Conservation (phyloP, 345 rosid species). For the Eucalyptus curtisii region DNA sequence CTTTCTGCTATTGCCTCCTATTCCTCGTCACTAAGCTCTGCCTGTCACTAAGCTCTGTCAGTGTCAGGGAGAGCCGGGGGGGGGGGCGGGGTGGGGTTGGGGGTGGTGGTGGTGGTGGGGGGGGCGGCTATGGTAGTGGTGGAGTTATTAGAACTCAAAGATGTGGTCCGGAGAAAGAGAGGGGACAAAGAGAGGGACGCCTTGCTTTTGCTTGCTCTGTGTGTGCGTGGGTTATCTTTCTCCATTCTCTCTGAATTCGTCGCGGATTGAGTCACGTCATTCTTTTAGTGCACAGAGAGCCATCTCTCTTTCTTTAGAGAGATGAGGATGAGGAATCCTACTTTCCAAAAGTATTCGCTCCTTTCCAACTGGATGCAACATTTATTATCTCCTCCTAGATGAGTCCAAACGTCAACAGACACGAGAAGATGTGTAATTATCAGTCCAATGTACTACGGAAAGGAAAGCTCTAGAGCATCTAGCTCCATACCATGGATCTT, state of each 20-base stretch:
- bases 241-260: background rate
- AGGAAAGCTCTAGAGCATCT: too few species aligned
- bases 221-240: background rate
- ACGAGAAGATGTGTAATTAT: too few species aligned
- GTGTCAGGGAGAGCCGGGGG: background rate
- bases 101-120: too few species aligned
- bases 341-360: too few species aligned
- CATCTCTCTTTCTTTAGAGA: too few species aligned
- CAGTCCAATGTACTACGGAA: too few species aligned
- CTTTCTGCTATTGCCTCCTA: background rate
- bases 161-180: background rate
- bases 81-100: too few species aligned
- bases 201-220: background rate
- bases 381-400: too few species aligned
- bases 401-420: too few species aligned
- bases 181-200: background rate
- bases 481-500: too few species aligned
- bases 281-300: background rate
- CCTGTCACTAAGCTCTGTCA: background rate
- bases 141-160: background rate
- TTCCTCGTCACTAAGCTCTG: too few species aligned
- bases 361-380: too few species aligned
- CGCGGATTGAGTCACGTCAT: background rate
- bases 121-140: background rate
- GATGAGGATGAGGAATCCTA: background rate